Base-by-base conservation (phyloP, 208 protist genomes). In the Leishmania martiniquensis region DNA sequence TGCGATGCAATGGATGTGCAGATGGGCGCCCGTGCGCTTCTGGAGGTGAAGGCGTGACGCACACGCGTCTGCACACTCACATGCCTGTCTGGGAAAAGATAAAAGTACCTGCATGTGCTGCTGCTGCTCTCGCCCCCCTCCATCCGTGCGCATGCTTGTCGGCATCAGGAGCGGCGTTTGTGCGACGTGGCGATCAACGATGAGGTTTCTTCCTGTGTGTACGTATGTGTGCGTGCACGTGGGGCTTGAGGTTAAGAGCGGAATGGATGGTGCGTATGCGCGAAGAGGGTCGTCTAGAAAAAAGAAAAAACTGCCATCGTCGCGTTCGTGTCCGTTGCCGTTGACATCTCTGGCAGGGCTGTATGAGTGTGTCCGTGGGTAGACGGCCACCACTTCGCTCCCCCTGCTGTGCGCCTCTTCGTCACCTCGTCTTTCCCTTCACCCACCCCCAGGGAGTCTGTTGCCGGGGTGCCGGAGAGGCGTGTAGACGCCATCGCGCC, bases 211-310 rank as follows among this genome's bases (percentile, higher is more conserved):
- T 65, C 32, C 59, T 42, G 69, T 67, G 29, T 44, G 32, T 29
- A 13, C 51, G n/a, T 59, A 34, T 59, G 60, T 70, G 74, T 70
- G 74, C 2, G 74, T 77, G 52, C 69, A 17, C 29, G 32, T 67
- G 54, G 0, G 37, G 37, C 2, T 47, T 4, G 2, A 47, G 32
- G 20, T 44, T 5, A 68, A 25, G n/a, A n/a, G n/a, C 63, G 45
- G 20, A 15, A 37, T 6, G 7, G 29, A 20, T 6, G 29, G 57
- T 37, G 29, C 4, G 57, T 17, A 12, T 2, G 9, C 17, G 57
- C 57, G 57, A 39, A 63, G 57, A 13, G 29, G 12, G 52, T 5
- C 22, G 52, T 7, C 29, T 5, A 25, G 29, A 29, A 5, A 29
- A 15, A 57, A 15, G 3, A 29, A 15, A 10, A 4, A 3, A 2